phyloP scores from a whole-genome alignment of 495 filamentous ascomycete genomes.

The Lasiosphaeria miniovina region DNA sequence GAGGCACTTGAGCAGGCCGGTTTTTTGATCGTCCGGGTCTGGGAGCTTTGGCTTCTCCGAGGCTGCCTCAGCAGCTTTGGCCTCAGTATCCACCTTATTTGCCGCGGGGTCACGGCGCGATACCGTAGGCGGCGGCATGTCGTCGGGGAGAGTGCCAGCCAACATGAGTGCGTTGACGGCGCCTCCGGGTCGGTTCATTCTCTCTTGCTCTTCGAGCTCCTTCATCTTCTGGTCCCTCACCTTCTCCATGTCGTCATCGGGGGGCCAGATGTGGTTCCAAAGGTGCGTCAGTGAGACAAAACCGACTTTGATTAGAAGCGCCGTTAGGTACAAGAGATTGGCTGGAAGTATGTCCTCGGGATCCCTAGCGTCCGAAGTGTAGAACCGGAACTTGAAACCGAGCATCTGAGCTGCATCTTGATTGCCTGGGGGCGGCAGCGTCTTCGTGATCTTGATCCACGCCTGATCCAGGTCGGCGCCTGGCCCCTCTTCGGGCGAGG shows the following conservation, averaged over 20 bases:
- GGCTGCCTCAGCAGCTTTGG: conserved; percentile 41
- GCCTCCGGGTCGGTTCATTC: conserved; percentile 58
- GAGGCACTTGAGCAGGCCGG: conserved; percentile 76
- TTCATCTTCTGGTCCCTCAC: conserved; percentile 63
- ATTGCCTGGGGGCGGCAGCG: conserved; percentile 80
- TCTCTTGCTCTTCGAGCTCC: conserved; percentile 78
- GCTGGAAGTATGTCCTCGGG: conserved; percentile 70
- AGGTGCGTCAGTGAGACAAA: conserved; percentile 94
- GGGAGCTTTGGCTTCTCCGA: conserved; percentile 62
- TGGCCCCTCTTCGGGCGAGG: conserved; percentile 34
- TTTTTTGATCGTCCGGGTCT: conserved; percentile 87
- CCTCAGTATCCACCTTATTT: conserved; percentile 50
- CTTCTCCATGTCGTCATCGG: conserved; percentile 74
- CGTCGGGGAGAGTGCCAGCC: conserved; percentile 84
- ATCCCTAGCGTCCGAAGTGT: conserved; percentile 68
- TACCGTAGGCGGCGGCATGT: conserved; percentile 40
- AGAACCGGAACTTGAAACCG: conserved; percentile 97
- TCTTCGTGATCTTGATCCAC: conserved; percentile 78
- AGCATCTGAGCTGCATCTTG: conserved; percentile 88
- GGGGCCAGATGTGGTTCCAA: conserved; percentile 88
- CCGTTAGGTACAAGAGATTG: conserved; percentile 86
- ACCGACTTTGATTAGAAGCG: conserved; percentile 92
- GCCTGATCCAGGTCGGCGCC: conserved; percentile 53
- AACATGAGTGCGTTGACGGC: conserved; percentile 81
- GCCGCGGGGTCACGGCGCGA: conserved; percentile 34